Conservation (phyloP, 306 rosid genomes). For the Citrullus colocynthis region DNA sequence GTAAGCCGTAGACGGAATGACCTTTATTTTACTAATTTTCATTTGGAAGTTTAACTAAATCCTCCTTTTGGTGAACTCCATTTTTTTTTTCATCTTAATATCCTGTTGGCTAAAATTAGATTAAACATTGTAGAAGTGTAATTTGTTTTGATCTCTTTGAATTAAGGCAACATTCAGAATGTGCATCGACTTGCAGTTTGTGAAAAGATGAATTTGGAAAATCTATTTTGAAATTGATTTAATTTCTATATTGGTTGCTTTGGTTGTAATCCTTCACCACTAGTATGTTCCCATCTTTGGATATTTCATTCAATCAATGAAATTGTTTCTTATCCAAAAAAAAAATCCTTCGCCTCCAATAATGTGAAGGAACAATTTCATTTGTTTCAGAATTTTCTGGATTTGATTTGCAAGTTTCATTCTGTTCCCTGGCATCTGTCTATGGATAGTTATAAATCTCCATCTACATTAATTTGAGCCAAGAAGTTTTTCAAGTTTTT, state of each 20-base stretch:
- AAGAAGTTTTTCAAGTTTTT: not conserved
- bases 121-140: not conserved
- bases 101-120: not conserved
- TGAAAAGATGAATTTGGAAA: not conserved
- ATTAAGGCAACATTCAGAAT: not conserved
- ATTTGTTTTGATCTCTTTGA: not conserved
- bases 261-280: not conserved
- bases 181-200: not conserved
- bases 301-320: too few relatives aligned
- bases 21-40: not conserved
- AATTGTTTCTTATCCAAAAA: too few relatives aligned
- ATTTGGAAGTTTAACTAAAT: not conserved
- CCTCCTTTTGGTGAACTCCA: not conserved
- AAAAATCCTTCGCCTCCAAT: not conserved
- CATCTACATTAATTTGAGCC: not conserved
- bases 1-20: not conserved
- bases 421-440: not conserved
- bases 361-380: conserved; percentile 1
- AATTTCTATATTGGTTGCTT: not conserved
- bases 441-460: not conserved
- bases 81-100: not conserved
- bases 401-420: conserved; percentile 1
- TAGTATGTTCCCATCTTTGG: not conserved
- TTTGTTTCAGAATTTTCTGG: not conserved
- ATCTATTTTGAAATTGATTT: not conserved